A percentile compares a stretch with the other conserved stretches of the same genome.
Conservation (phyloP, 192 early-diverging fungal genomes). For the Pilobolus umbonatus region DNA sequence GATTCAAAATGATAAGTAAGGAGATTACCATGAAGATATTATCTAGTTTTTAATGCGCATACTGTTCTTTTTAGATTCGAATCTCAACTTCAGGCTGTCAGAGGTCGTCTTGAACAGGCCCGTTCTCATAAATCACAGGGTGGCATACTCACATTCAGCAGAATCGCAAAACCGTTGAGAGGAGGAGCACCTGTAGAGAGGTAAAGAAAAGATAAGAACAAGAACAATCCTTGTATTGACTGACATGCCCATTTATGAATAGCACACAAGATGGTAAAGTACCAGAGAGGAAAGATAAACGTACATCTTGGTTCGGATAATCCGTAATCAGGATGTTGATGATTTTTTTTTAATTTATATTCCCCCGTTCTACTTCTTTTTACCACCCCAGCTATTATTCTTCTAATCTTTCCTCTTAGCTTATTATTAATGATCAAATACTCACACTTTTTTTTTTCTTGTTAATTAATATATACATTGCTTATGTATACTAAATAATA, state of each 20-base stretch:
- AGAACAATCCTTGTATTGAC: neutral
- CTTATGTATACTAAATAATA: too few relatives aligned
- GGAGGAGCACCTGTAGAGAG: constrained; percentile 50
- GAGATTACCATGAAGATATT: constrained; percentile 42
- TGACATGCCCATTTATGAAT: neutral
- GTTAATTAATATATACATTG: constrained; percentile 1
- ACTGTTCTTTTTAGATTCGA: constrained; percentile 57
- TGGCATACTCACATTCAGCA: constrained; percentile 28
- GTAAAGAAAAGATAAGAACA: neutral
- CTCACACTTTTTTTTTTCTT: neutral
- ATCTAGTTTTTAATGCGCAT: neutral
- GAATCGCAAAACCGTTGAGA: constrained; percentile 87
- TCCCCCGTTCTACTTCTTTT: too few relatives aligned
- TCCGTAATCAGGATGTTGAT: too few relatives aligned
- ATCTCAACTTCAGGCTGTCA: constrained; percentile 68
- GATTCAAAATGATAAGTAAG: constrained; percentile 63
- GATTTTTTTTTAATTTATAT: too few relatives aligned
- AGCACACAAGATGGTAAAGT: constrained; percentile 5
- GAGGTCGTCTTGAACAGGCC: constrained; percentile 77
- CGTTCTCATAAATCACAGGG: constrained; percentile 40
- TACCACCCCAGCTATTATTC: too few relatives aligned
- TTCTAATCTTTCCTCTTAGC: constrained; percentile 23
- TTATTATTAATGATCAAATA: neutral
- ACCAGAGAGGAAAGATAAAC: constrained; percentile 19
- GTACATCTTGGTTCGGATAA: constrained; percentile 23